Base-by-base conservation (phyloP, 805 yeast species). In the Starmerella potacharoeniae region DNA sequence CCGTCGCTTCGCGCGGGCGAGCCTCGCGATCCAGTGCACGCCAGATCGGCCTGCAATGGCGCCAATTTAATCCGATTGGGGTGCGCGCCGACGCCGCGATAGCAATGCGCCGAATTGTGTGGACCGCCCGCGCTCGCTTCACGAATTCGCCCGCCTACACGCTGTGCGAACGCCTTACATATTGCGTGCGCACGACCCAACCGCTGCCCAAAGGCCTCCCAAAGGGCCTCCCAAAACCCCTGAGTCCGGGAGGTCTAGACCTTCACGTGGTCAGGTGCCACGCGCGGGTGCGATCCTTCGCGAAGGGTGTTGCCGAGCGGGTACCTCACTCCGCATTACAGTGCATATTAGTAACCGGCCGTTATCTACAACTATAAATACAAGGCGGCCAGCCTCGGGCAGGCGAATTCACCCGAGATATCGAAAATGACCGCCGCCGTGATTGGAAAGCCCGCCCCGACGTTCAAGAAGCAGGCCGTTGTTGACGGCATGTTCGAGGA, bases 401-500 rank as follows among this genome's bases (percentile, higher is more conserved):
- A 5, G 29, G 22, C 44, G 3, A 22, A 31, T 1, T 16, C 22
- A n/a, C 5, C 10, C 6, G 33, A 35, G 7, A 31, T 34, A 10
- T 4, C 13, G 11, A 36, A 51, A 78, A 91, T 90, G 97, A 89
- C 82, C 71, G 89, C 95, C 61, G 75, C 76, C 35, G 53, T 58
- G 68, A 87, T 91, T 69, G 96, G 89, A 78, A 83, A 88, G 73
- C 96, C 91, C 73, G 98, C 98, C 70, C 98, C 98, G 74, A 65
- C 81, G 58, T 93, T 93, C 86, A 86, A 78, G 74, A 93, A 91
- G 79, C 87, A 95, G 66, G 98, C 99, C 71, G 97, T 93, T 69
- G 80, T 93, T 66, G 90, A 91, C 77, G 97, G 97, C 75, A 77
- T 81, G 63, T 91, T 93, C 71, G 97, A 93, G 79, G 97, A 93